Conservation (phyloP, 768 basidiomycete genomes). For the Russula sp. region DNA sequence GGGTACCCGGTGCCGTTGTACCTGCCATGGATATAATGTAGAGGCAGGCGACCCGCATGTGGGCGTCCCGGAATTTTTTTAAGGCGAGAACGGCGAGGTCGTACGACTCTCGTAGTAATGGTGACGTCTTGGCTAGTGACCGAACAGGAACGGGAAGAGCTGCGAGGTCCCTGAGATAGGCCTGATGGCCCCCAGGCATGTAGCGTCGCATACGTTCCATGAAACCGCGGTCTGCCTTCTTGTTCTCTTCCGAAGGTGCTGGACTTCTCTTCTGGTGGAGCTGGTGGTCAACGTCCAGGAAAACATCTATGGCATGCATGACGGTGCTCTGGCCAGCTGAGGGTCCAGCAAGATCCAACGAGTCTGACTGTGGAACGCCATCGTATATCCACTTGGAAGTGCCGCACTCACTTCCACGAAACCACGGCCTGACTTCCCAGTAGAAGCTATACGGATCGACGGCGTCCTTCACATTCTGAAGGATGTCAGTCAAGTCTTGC, state of each 20-base stretch:
- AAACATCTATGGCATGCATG: conserved; percentile 80
- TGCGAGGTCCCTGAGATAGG: conserved; percentile 68
- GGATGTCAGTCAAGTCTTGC: conserved; percentile 62
- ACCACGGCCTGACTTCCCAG: conserved; percentile 90
- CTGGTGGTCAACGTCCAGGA: conserved; percentile 84
- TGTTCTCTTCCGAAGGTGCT: conserved; percentile 56
- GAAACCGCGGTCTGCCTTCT: conserved; percentile 64
- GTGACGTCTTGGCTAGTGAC: conserved; percentile 48
- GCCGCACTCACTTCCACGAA: conserved; percentile 49
- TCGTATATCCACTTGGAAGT: conserved; percentile 68
- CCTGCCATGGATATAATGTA: conserved; percentile 85
- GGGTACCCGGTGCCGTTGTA: conserved; percentile 47
- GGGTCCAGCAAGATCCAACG: conserved; percentile 73
- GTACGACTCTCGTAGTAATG: conserved; percentile 64
- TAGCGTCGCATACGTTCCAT: conserved; percentile 92
- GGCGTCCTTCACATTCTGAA: conserved; percentile 56
- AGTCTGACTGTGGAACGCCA: conserved; percentile 52
- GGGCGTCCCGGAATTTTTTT: conserved; percentile 76
- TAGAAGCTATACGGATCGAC: conserved; percentile 88
- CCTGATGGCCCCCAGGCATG: conserved; percentile 89
- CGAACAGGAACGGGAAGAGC: conserved; percentile 54
- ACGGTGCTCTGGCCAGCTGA: conserved; percentile 92
- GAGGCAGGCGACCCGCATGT: conserved; percentile 82
- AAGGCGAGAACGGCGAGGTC: conserved; percentile 71
- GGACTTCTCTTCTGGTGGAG: conserved; percentile 64